Evolutionary conservation across 2,329 filamentous ascomycete species (phyloP), one percentile per base, ranked within the genome.

Genomic region (Alternaria brassicae): DNA sequence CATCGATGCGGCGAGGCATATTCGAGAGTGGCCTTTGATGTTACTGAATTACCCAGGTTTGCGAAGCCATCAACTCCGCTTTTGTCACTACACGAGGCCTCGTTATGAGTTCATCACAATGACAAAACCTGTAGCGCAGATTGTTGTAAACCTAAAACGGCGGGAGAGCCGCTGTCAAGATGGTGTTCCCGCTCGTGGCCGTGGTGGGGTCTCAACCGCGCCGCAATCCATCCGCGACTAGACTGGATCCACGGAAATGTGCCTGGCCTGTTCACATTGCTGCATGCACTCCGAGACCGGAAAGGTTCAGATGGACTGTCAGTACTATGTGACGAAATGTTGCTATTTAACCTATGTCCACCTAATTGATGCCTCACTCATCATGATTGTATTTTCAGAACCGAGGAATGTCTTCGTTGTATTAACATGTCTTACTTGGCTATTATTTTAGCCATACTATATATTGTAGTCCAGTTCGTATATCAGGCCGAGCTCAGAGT

Each of bases 191-290:
- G 41, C 41, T 28, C n/a, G 17, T 30, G 44, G 25, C 44, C 17
- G 44, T 10, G 1, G 50, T 53, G 39, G 39, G 50, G 50, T 45
- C 50, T 41, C 17, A 42, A 27, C 50, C 21, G 28, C 50, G 50
- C 50, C 50, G 50, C 50, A 53, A 6, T 53, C 7, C 39, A 34
- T 37, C 27, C 10, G 12, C 17, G 6, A 45, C 50, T 42, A 36
- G n/a, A 23, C 21, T 53, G 2, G 1, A 34, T 34, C 30, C 6
- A 8, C 44, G 44, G 44, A 10, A 25, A 15, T 34, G 28, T 34
- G 39, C 28, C 28, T 34, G 39, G 25, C 6, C 19, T 32, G 27
- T 19, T 13, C 30, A 27, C 10, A n/a, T 42, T 17, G 7, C 28
- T 44, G 12, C n/a, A 53, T 2, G n/a, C 13, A 44, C 6, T 21